Conservation (phyloP, 1,139 yeast species). For the Suhomyces bokatorum region DNA sequence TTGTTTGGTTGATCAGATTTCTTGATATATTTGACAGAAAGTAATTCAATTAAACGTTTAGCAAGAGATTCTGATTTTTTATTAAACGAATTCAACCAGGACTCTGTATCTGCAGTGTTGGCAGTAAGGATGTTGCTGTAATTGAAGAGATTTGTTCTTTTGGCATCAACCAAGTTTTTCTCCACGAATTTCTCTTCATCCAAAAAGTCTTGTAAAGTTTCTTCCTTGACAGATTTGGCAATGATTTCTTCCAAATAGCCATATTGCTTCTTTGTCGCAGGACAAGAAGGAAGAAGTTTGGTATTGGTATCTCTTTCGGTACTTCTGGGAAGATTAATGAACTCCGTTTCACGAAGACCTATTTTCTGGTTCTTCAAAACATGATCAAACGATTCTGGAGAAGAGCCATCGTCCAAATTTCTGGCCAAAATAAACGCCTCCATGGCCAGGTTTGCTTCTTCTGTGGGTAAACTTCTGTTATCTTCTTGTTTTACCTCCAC, state of each 20-base stretch:
- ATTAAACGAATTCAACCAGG: slow-evolving; percentile 23
- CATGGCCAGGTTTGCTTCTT: slow-evolving; percentile 24
- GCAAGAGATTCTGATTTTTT: slow-evolving; percentile 16
- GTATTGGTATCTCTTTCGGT: slow-evolving; percentile 14
- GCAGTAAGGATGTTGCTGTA: slow-evolving; percentile 30
- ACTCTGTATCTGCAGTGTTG: slow-evolving; percentile 15
- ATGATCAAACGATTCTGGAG: slow-evolving; percentile 1
- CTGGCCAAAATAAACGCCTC: slow-evolving; percentile 28
- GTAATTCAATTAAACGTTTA: slow-evolving; percentile 21
- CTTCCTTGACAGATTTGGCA: slow-evolving; percentile 26
- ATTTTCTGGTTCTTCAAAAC: slow-evolving; percentile 12
- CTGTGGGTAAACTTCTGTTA: slow-evolving; percentile 9
- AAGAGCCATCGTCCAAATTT: slow-evolving; percentile 22
- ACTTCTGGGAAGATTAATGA: slow-evolving; percentile 13
- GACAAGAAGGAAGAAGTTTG: slow-evolving; percentile 29
- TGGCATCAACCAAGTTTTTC: slow-evolving; percentile 24
- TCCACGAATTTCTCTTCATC: slow-evolving; percentile 27
- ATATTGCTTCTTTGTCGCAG: slow-evolving; percentile 32
- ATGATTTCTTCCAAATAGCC: slow-evolving; percentile 28
- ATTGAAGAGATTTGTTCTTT: slow-evolving; percentile 32
- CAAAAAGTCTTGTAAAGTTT: slow-evolving; percentile 22
- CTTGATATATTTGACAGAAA: slow-evolving; percentile 23
- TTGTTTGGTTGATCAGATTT: slow-evolving; percentile 14
- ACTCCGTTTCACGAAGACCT: slow-evolving; percentile 12
- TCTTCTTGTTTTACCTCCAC: slow-evolving; percentile 1